Conservation (phyloP, 2,329 filamentous ascomycete species). For the Microascus cirrosus region DNA sequence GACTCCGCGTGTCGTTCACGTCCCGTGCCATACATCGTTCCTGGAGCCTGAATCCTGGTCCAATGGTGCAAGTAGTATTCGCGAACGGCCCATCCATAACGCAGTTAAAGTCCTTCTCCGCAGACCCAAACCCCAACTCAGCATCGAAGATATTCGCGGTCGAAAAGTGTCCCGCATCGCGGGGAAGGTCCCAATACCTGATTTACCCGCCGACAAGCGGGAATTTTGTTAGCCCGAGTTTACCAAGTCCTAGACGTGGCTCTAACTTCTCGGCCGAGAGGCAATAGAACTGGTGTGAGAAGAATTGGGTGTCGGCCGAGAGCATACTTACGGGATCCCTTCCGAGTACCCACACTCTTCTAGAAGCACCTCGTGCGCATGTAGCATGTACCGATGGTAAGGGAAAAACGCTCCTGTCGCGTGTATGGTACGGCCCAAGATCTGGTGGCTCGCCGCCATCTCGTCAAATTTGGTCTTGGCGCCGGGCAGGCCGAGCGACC, state of each 20-base stretch:
- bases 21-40: constrained; percentile 5
- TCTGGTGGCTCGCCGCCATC: constrained; percentile 5
- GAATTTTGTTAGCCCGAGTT: neutral
- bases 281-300: neutral
- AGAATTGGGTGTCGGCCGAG: neutral
- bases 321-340: constrained; percentile 3
- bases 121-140: constrained; percentile 5
- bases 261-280: neutral
- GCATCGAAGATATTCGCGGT: constrained; percentile 4
- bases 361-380: constrained; percentile 5
- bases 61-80: constrained; percentile 6
- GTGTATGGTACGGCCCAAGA: constrained; percentile 5
- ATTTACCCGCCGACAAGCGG: neutral
- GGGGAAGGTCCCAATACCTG: constrained; percentile 7
- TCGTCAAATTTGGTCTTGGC: constrained; percentile 7
- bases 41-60: constrained; percentile 4
- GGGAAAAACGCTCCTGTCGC: constrained; percentile 6
- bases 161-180: constrained; percentile 6
- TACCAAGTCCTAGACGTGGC: neutral
- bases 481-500: neutral
- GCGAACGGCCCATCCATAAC: constrained; percentile 6
- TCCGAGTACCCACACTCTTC: constrained; percentile 7
- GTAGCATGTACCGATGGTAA: constrained; percentile 7
- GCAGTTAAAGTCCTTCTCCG: constrained; percentile 1
- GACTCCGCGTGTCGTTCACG: constrained; percentile 2